A percentile compares a stretch with the other conserved stretches of the same genome.
phyloP scores from a whole-genome alignment of 2,329 filamentous ascomycete species.

The Cephalotrichum gorgonifer region DNA sequence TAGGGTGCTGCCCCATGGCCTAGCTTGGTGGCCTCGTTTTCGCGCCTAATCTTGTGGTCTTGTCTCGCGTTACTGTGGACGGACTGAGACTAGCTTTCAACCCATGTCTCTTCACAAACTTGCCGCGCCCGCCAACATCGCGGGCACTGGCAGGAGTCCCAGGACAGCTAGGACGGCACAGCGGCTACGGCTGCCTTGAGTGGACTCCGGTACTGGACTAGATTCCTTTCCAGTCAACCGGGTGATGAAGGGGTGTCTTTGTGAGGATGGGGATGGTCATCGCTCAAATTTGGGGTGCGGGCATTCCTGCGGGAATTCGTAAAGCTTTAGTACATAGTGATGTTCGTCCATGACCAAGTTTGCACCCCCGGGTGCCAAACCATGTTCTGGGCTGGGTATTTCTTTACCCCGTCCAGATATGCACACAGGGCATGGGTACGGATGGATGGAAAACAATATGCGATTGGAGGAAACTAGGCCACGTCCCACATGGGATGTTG shows the following conservation, averaged over 20 bases:
- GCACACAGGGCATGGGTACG: neutral
- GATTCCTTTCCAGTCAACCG: neutral
- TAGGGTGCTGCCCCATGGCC: no score
- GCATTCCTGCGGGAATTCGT: neutral
- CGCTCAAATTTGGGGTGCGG: neutral
- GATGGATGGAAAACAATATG: neutral
- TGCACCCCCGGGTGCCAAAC: neutral
- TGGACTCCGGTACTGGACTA: neutral
- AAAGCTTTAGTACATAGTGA: constrained; percentile 7
- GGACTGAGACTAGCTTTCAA: no score
- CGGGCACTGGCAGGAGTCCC: neutral
- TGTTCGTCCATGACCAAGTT: constrained; percentile 2
- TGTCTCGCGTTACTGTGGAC: no score
- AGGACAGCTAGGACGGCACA: neutral
- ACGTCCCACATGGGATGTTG: neutral
- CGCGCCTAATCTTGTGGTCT: no score
- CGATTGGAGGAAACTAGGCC: neutral
- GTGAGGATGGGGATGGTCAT: neutral
- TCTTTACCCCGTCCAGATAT: neutral
- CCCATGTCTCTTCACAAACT: neutral
- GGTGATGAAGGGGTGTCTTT: neutral
- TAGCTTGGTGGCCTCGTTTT: no score
- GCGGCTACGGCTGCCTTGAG: no score
- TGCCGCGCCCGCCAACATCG: no score
- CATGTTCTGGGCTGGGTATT: neutral